These are phyloP conservation scores for Apophysomyces ossiformis DNA, from an alignment of 371 early-diverging fungal genomes.

Conservation along the genomic window DNA sequence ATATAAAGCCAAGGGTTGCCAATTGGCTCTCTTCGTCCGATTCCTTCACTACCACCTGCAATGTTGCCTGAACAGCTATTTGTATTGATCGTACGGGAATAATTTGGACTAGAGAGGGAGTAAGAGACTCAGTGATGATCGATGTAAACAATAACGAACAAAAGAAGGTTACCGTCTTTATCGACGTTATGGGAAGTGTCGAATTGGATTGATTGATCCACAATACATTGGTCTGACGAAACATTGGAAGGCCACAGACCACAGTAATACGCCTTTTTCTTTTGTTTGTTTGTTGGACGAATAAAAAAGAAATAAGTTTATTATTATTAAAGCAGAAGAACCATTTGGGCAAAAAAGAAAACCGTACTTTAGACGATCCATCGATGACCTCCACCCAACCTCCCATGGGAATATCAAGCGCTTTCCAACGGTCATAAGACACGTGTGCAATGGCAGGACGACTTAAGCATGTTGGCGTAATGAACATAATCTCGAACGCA, in stretches of 20 bases:
- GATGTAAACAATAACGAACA: constrained; percentile 3
- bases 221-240: constrained; percentile 17
- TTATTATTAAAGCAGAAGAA: not conserved
- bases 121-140: not conserved
- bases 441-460: constrained; percentile 35
- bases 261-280: constrained; percentile 29
- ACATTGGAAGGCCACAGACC: constrained; percentile 36
- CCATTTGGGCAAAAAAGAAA: not conserved
- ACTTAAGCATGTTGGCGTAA: constrained; percentile 5
- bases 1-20: constrained; percentile 31
- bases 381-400: constrained; percentile 26
- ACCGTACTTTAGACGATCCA: constrained; percentile 11
- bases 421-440: constrained; percentile 18
- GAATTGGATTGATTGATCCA: constrained; percentile 17
- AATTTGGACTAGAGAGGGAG: constrained; percentile 4
- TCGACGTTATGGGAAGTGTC: not conserved
- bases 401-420: constrained; percentile 22
- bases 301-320: not conserved
- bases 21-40: constrained; percentile 27
- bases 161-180: constrained; percentile 3
- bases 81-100: constrained; percentile 16
- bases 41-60: constrained; percentile 18
- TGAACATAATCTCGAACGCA: not conserved
- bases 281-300: too few species aligned
- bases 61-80: constrained; percentile 23